A percentile compares a stretch with the other conserved stretches of the same genome.
Evolutionary conservation across 805 yeast species (phyloP).

Genomic region (Yarrowia porcina): DNA sequence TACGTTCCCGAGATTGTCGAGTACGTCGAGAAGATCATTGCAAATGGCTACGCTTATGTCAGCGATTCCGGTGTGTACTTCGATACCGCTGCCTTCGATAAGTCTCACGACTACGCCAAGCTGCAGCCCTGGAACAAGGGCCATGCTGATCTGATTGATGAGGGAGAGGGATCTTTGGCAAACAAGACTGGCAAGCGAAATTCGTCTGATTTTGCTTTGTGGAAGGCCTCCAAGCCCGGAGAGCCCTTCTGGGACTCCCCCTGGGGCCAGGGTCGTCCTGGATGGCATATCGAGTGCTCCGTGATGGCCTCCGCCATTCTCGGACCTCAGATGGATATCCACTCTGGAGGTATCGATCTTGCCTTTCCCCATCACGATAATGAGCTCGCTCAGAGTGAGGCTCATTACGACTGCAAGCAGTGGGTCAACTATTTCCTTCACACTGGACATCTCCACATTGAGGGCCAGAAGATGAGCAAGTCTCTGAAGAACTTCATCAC

Average conservation of each 20-base stretch:
- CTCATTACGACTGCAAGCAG: conserved; percentile 80
- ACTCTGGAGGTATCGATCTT: conserved; percentile 94
- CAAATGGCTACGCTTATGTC: conserved; percentile 78
- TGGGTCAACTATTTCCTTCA: conserved; percentile 98
- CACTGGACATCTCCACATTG: conserved; percentile 96
- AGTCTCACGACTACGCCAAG: conserved; percentile 84
- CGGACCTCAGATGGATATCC: conserved; percentile 85
- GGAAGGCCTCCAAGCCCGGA: conserved; percentile 96
- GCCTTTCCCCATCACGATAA: conserved; percentile 99
- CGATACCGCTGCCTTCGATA: conserved; percentile 81
- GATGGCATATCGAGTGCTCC: conserved; percentile 99
- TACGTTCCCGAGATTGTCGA: conserved; percentile 87
- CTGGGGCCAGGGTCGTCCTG: conserved; percentile 98
- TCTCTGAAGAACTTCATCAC: conserved; percentile 93
- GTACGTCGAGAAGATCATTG: conserved; percentile 71
- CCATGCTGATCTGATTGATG: conserved; percentile 75
- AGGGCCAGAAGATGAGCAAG: conserved; percentile 98
- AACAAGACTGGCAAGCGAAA: conserved; percentile 60
- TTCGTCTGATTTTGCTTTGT: conserved; percentile 86
- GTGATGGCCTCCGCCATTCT: conserved; percentile 94
- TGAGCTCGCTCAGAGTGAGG: conserved; percentile 96
- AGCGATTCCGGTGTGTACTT: conserved; percentile 83
- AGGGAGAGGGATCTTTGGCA: conserved; percentile 89
- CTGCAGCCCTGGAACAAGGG: conserved; percentile 98
- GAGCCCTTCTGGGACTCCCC: conserved; percentile 95